These are phyloP conservation scores for Diplotaxis tenuifolia DNA, from an alignment of 345 rosid genomes.

Conservation along the genomic window DNA sequence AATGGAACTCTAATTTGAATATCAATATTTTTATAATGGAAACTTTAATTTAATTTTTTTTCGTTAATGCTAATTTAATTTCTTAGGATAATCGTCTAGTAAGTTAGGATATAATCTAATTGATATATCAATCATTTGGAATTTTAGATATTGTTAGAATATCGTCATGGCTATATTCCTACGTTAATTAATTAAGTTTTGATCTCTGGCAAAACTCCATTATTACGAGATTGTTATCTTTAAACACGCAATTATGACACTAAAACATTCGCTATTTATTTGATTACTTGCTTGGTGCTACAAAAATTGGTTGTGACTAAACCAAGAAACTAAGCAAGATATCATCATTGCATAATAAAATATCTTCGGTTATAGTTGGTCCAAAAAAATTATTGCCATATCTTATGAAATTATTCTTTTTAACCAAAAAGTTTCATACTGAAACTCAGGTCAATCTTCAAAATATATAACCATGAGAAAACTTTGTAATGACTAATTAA, in stretches of 20 bases:
- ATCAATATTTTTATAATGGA: not conserved
- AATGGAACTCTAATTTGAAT: no score
- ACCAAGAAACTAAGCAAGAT: conserved; percentile 15
- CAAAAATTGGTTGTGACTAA: not conserved
- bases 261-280: not conserved
- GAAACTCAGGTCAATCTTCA: not conserved
- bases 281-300: conserved; percentile 4
- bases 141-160: not conserved
- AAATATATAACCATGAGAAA: not conserved
- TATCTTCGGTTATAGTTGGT: conserved; percentile 2
- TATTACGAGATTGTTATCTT: conserved; percentile 15
- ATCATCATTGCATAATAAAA: conserved; percentile 10
- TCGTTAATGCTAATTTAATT: not conserved
- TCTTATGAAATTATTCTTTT: not conserved
- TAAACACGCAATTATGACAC: conserved; percentile 28
- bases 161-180: conserved; percentile 13
- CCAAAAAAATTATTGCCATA: not conserved
- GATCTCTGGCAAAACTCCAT: conserved; percentile 15
- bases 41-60: not conserved
- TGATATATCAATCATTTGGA: not conserved
- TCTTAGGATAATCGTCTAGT: not conserved
- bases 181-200: conserved; percentile 14
- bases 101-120: not conserved
- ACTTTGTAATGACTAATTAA: not conserved
- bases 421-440: not conserved